A percentile compares a stretch with the other conserved stretches of the same genome.
Evolutionary conservation across 2,329 filamentous ascomycete species (phyloP).

Genomic region (Neonectria sp.): DNA sequence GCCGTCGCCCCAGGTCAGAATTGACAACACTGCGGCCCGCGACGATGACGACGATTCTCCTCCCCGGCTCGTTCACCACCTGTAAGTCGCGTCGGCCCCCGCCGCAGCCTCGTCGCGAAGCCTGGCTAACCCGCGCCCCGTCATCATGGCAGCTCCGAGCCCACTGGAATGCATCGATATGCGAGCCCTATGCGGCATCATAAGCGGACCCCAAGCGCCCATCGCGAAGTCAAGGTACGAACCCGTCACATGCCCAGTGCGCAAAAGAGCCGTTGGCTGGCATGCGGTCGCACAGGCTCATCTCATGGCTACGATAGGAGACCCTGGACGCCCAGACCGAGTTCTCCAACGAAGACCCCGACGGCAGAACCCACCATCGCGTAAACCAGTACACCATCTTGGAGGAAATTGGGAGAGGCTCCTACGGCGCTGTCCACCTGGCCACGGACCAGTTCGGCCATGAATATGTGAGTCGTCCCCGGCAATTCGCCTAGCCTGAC

Average conservation of each 20-base stretch:
- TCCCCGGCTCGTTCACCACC: conserved; percentile 54
- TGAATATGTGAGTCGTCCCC: conserved; percentile 82
- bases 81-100: conserved; percentile 56
- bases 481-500: conserved; percentile 8
- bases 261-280: background rate
- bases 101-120: conserved; percentile 6
- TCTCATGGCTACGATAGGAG: conserved; percentile 70
- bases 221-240: conserved; percentile 70
- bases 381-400: conserved; percentile 97
- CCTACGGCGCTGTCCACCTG: conserved; percentile 93
- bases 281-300: conserved; percentile 24
- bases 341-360: conserved; percentile 87
- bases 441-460: conserved; percentile 91
- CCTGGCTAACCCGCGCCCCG: conserved; percentile 20
- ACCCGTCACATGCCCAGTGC: background rate
- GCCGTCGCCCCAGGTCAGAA: conserved; percentile 48
- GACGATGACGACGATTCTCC: conserved; percentile 41
- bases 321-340: conserved; percentile 91
- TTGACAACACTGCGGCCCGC: conserved; percentile 48
- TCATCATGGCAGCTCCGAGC: conserved; percentile 58
- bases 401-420: conserved; percentile 96
- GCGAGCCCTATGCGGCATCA: conserved; percentile 72
- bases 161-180: conserved; percentile 57
- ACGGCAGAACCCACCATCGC: conserved; percentile 84
- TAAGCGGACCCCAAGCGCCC: conserved; percentile 69